Evolutionary conservation across 306 rosid genomes (phyloP).

Genomic region (Pueraria montana): DNA sequence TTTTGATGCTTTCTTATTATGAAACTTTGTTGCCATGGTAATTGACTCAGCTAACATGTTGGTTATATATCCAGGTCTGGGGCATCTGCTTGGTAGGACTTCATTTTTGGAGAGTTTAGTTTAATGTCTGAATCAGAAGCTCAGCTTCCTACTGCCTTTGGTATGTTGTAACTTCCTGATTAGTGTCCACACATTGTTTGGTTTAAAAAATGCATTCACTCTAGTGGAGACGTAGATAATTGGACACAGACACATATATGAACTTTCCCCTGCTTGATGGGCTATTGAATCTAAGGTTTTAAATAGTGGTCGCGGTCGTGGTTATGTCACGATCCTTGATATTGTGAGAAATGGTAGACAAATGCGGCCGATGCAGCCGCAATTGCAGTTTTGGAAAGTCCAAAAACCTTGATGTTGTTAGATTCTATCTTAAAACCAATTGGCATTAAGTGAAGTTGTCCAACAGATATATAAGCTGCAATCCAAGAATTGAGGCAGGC

Average conservation of each 20-base stretch:
- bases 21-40: slow-evolving; percentile 1
- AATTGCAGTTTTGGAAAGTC: not conserved
- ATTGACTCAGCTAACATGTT: not conserved
- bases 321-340: not conserved
- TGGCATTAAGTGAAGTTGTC: no score
- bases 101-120: slow-evolving; percentile 49
- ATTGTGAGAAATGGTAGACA: not conserved
- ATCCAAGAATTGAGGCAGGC: no score
- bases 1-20: not conserved
- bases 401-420: not conserved
- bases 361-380: not conserved
- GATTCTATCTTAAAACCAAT: no score
- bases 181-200: not conserved
- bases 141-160: slow-evolving; percentile 77
- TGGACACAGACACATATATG: not conserved
- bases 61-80: slow-evolving; percentile 52
- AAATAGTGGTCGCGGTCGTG: not conserved
- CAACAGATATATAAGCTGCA: no score
- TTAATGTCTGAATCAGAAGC: slow-evolving; percentile 82
- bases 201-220: not conserved
- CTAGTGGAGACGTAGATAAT: not conserved
- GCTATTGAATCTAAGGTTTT: not conserved
- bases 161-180: slow-evolving; percentile 51
- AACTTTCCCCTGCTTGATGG: not conserved
- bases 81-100: slow-evolving; percentile 53